phyloP scores from a whole-genome alignment of 257 asterid genomes.

The Paulownia fortunei region DNA sequence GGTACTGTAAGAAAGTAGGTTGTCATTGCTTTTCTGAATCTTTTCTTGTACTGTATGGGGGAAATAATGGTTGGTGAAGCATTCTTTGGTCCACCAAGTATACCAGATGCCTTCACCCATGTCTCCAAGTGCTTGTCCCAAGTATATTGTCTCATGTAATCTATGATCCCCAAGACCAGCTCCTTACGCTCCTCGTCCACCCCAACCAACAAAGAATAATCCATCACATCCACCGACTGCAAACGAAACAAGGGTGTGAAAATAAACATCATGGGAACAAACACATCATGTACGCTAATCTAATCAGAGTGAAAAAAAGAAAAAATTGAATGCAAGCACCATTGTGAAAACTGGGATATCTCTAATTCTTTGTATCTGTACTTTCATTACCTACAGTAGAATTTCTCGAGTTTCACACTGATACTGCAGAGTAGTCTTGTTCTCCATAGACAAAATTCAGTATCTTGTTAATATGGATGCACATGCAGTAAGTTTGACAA shows the following conservation, averaged over 20 bases:
- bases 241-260: background rate
- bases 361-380: no score
- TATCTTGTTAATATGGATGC: no score
- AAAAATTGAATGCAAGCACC: no score
- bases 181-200: conserved; percentile 72
- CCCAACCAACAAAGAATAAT: conserved; percentile 74
- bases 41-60: conserved; percentile 80
- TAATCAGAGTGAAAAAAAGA: no score
- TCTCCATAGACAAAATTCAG: no score
- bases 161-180: conserved; percentile 72
- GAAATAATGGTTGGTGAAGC: conserved; percentile 72
- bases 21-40: conserved; percentile 87
- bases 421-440: no score
- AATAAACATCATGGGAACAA: background rate
- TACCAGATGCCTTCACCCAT: conserved; percentile 84
- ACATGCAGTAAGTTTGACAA: no score
- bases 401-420: no score
- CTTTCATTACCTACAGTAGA: no score
- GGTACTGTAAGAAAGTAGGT: conserved; percentile 75
- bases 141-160: conserved; percentile 78
- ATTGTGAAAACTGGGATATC: no score
- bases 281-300: no score
- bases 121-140: conserved; percentile 91
- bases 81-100: conserved; percentile 72
- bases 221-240: conserved; percentile 79